Percentiles rank a stretch among this genome's conserved stretches.
phyloP scores from a whole-genome alignment of 2,329 filamentous ascomycete species.

The Lojkania enalia region DNA sequence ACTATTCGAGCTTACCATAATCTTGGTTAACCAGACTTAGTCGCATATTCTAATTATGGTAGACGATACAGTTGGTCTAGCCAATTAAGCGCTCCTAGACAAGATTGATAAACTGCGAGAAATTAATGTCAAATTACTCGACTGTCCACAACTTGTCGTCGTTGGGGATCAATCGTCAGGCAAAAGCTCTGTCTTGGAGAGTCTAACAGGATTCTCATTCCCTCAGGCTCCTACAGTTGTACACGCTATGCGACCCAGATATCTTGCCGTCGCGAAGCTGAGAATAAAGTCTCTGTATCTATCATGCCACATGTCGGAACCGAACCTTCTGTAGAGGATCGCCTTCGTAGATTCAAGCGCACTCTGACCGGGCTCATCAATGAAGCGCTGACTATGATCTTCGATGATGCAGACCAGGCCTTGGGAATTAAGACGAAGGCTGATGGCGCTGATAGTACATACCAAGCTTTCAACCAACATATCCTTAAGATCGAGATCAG shows the following conservation, averaged over 20 bases:
- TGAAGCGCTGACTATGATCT: conserved; percentile 2
- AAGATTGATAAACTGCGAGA: conserved; percentile 25
- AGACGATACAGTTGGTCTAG: conserved; percentile 6
- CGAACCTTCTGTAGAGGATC: conserved; percentile 26
- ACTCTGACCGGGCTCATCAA: conserved; percentile 20
- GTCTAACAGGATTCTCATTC: conserved; percentile 43
- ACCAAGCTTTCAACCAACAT: conserved; percentile 35
- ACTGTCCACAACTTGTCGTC: conserved; percentile 29
- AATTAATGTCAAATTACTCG: conserved; percentile 35
- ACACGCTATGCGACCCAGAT: conserved; percentile 65
- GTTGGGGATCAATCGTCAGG: conserved; percentile 48
- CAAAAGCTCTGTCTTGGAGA: conserved; percentile 39
- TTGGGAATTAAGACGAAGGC: conserved; percentile 48
- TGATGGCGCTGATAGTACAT: conserved; percentile 7
- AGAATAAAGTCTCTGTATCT: conserved; percentile 43
- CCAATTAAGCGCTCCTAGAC: conserved; percentile 20
- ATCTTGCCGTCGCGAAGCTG: conserved; percentile 50
- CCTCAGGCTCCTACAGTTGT: conserved; percentile 52
- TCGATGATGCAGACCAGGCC: conserved; percentile 53
- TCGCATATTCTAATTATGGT: too few relatives aligned
- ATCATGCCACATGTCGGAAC: conserved; percentile 10
- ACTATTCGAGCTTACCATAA: too few relatives aligned
- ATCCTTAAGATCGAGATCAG: conserved; percentile 26
- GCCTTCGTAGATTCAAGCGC: conserved; percentile 29
- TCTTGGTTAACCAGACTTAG: too few relatives aligned